A percentile compares a stretch with the other conserved stretches of the same genome.
These are phyloP conservation scores for Pichia manshurica DNA, from an alignment of 805 yeast genomes.

Conservation along the genomic window DNA sequence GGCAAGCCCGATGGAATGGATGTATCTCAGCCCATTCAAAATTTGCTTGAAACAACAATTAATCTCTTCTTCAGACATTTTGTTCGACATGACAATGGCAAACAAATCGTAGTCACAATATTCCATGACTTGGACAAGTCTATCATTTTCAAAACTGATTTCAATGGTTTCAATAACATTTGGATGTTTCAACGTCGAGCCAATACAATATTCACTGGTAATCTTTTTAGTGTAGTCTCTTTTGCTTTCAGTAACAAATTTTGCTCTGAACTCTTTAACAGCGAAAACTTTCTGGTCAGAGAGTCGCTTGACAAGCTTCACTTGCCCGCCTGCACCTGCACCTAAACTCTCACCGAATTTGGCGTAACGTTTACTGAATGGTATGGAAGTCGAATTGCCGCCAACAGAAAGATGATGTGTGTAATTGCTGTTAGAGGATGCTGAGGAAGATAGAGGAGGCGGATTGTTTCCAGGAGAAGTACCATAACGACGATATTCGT, in stretches of 20 bases:
- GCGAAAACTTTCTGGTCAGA: conserved; percentile 75
- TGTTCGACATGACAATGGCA: conserved; percentile 91
- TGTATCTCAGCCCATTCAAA: conserved; percentile 70
- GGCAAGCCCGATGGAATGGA: conserved; percentile 81
- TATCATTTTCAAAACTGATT: conserved; percentile 80
- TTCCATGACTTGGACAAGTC: conserved; percentile 89
- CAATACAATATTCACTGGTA: conserved; percentile 91
- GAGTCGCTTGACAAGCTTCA: conserved; percentile 62
- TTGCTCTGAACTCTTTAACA: conserved; percentile 83
- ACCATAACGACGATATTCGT: conserved; percentile 11
- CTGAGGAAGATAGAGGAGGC: conserved; percentile 13
- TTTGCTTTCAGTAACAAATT: conserved; percentile 64
- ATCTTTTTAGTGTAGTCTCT: conserved; percentile 89
- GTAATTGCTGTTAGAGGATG: conserved; percentile 10
- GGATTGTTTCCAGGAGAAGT: conserved; percentile 10
- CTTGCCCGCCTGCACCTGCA: conserved; percentile 94
- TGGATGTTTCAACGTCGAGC: conserved; percentile 82
- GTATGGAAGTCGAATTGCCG: conserved; percentile 41
- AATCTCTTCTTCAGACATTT: conserved; percentile 73
- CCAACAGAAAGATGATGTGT: conserved; percentile 26
- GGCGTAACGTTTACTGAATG: conserved; percentile 70
- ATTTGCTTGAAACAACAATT: conserved; percentile 89
- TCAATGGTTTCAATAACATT: conserved; percentile 89
- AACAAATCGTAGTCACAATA: conserved; percentile 89
- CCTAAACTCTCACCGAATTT: conserved; percentile 84